A percentile compares a stretch with the other conserved stretches of the same genome.
phyloP scores from a whole-genome alignment of 1,284 basidiomycete genomes.

The Erythrobasidium hasegawianum region DNA sequence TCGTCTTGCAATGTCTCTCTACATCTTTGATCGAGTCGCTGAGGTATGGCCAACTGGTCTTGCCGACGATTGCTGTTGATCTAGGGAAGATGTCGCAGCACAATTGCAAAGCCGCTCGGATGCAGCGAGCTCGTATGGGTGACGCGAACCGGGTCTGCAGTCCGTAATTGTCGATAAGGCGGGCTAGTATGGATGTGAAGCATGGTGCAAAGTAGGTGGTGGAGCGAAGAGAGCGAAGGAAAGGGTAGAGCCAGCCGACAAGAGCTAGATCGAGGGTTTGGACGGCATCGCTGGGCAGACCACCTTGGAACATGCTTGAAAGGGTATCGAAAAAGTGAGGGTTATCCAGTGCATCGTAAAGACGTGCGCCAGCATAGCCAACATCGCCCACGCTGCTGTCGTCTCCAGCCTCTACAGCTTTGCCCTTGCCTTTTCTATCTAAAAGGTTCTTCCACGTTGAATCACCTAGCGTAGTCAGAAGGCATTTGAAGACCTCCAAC shows the following conservation, averaged over 20 bases:
- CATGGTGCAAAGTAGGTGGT: constrained; percentile 38
- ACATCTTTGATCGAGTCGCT: constrained; percentile 35
- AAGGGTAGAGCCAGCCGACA: constrained; percentile 42
- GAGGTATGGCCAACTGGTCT: constrained; percentile 36
- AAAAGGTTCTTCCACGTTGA: constrained; percentile 22
- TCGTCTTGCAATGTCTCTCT: constrained; percentile 37
- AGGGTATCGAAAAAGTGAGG: constrained; percentile 16
- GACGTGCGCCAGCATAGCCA: constrained; percentile 35
- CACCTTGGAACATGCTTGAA: background rate
- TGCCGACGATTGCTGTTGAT: background rate
- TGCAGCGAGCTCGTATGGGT: constrained; percentile 29
- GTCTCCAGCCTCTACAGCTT: constrained; percentile 12
- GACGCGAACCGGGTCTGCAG: constrained; percentile 38
- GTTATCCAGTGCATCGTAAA: constrained; percentile 30
- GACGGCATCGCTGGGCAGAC: constrained; percentile 35
- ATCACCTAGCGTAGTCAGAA: constrained; percentile 14
- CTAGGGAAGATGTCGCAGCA: constrained; percentile 38
- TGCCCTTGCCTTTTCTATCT: background rate
- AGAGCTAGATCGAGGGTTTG: constrained; percentile 36
- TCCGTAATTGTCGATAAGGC: constrained; percentile 39
- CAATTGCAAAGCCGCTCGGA: constrained; percentile 37
- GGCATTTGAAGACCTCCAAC: constrained; percentile 28
- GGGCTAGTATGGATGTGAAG: constrained; percentile 39
- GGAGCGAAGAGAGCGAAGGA: constrained; percentile 39
- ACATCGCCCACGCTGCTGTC: constrained; percentile 32